These are phyloP conservation scores for Begonia peltatifolia DNA, from an alignment of 306 rosid genomes.

Conservation along the genomic window DNA sequence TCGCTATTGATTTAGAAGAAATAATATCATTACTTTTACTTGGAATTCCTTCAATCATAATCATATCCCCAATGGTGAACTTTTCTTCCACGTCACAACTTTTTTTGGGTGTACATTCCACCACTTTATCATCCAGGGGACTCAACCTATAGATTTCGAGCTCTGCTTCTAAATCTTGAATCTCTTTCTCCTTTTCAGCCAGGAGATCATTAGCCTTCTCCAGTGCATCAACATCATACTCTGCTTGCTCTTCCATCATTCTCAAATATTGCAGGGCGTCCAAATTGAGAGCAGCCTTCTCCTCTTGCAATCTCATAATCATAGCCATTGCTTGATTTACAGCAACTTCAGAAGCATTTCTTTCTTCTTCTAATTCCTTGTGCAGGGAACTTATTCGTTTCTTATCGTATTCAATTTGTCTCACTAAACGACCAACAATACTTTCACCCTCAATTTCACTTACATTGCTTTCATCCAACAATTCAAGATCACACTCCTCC, in stretches of 20 bases:
- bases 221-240: slow-evolving; percentile 69
- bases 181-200: slow-evolving; percentile 61
- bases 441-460: slow-evolving; percentile 64
- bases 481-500: slow-evolving; percentile 41
- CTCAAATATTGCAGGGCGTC: slow-evolving; percentile 81
- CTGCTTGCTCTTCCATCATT: slow-evolving; percentile 98
- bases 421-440: slow-evolving; percentile 29
- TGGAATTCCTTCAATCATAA: slow-evolving; percentile 10
- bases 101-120: slow-evolving; percentile 8
- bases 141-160: slow-evolving; percentile 38
- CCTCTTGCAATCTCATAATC: slow-evolving; percentile 92
- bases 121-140: slow-evolving; percentile 13
- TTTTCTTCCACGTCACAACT: slow-evolving; percentile 21
- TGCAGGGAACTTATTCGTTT: slow-evolving; percentile 37
- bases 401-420: slow-evolving; percentile 41
- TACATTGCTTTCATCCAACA: slow-evolving; percentile 32
- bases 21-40: slow-evolving; percentile 5
- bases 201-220: slow-evolving; percentile 65
- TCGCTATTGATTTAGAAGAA: slow-evolving; percentile 13
- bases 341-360: slow-evolving; percentile 70
- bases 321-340: slow-evolving; percentile 86
- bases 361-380: slow-evolving; percentile 74
- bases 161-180: slow-evolving; percentile 79
- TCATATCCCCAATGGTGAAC: slow-evolving; percentile 9
- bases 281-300: slow-evolving; percentile 81